Conservation (phyloP, 257 asterid species). For the Coffea eugenioides region DNA sequence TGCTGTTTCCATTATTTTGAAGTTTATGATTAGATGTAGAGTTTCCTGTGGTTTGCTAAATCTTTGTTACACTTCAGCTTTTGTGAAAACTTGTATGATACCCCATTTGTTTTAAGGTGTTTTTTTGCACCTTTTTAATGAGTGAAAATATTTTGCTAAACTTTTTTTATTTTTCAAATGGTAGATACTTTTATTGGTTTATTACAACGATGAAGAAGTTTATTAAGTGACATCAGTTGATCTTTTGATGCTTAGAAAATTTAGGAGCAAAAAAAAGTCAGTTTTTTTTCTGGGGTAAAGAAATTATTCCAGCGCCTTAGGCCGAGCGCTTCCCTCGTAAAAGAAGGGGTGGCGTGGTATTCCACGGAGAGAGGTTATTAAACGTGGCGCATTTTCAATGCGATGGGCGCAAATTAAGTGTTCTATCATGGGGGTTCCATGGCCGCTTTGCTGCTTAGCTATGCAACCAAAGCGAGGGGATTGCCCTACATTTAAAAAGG, state of each 20-base stretch:
- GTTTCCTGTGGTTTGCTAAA: neutral
- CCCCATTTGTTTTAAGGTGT: neutral
- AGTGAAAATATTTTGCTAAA: neutral
- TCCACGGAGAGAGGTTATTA: constrained; percentile 64
- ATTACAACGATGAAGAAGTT: neutral
- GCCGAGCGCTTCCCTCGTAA: constrained; percentile 79
- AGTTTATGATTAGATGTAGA: neutral
- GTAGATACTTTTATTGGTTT: too few species aligned
- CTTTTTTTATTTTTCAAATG: neutral
- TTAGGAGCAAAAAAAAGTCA: neutral
- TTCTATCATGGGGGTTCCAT: constrained; percentile 9
- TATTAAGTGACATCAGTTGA: neutral
- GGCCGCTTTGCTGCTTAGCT: constrained; percentile 13
- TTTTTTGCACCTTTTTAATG: neutral
- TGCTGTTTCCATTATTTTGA: too few species aligned
- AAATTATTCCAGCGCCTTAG: constrained; percentile 47
- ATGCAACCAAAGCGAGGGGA: constrained; percentile 21
- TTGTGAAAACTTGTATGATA: neutral
- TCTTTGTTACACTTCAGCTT: neutral
- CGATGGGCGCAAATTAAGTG: constrained; percentile 53
- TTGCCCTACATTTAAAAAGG: constrained; percentile 13
- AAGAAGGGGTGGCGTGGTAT: constrained; percentile 68
- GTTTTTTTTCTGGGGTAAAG: neutral
- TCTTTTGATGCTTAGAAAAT: neutral
- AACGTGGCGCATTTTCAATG: constrained; percentile 72